Conservation (phyloP, 495 filamentous ascomycete species). For the Penicillium ucsense region DNA sequence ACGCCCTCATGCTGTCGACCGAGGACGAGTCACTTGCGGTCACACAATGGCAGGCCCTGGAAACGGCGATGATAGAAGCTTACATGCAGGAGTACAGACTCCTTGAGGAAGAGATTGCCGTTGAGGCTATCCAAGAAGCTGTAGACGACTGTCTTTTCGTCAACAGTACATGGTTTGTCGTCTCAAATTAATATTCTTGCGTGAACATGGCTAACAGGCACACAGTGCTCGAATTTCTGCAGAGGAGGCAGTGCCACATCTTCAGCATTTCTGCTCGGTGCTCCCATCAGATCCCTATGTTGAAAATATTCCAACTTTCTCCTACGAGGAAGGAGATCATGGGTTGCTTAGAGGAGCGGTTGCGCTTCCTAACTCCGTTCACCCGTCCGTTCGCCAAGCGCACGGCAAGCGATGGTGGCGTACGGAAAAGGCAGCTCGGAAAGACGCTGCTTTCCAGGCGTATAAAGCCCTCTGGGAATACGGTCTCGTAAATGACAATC, state of each 20-base stretch:
- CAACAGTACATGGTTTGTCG: slow-evolving; percentile 41
- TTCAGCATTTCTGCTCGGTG: slow-evolving; percentile 72
- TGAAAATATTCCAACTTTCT: slow-evolving; percentile 41
- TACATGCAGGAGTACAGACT: slow-evolving; percentile 63
- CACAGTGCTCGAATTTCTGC: slow-evolving; percentile 62
- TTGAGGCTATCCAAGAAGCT: slow-evolving; percentile 42
- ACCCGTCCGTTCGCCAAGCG: slow-evolving; percentile 48
- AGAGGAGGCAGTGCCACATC: slow-evolving; percentile 60
- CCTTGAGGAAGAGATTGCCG: slow-evolving; percentile 29
- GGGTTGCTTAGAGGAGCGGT: slow-evolving; percentile 33
- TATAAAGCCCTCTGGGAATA: slow-evolving; percentile 60
- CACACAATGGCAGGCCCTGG: slow-evolving; percentile 50
- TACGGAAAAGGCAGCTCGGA: slow-evolving; percentile 65
- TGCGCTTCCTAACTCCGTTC: slow-evolving; percentile 61
- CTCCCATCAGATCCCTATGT: slow-evolving; percentile 48
- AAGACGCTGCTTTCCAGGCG: slow-evolving; percentile 78
- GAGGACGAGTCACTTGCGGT: slow-evolving; percentile 27
- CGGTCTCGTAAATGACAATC: slow-evolving; percentile 67
- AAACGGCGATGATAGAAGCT: slow-evolving; percentile 59
- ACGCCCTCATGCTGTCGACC: slow-evolving; percentile 51
- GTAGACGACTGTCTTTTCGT: slow-evolving; percentile 37
- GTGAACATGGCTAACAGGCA: background rate
- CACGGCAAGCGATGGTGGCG: slow-evolving; percentile 48
- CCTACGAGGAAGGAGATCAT: slow-evolving; percentile 20
- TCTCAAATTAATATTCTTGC: background rate